A percentile compares a stretch with the other conserved stretches of the same genome.
These are phyloP conservation scores for Dryas integrifolia DNA, from an alignment of 331 rosid species.

Conservation along the genomic window DNA sequence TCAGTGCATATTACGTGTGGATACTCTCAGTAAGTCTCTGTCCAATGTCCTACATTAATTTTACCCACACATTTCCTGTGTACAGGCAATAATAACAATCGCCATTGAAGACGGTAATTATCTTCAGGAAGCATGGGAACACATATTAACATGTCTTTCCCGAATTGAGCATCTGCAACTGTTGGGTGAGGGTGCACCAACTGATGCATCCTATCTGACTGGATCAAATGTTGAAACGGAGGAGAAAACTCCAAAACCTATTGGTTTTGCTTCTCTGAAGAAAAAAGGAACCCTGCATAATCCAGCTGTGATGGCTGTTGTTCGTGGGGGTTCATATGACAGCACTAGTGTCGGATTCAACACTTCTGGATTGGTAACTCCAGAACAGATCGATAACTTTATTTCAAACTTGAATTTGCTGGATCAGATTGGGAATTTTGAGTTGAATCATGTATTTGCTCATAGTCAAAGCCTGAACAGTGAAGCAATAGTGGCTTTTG, in stretches of 20 bases:
- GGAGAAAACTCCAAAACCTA: conserved; percentile 58
- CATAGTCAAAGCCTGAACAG: conserved; percentile 98
- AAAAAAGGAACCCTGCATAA: conserved; percentile 82
- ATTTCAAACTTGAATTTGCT: conserved; percentile 87
- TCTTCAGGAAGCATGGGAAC: conserved; percentile 98
- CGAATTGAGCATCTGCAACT: conserved; percentile 95
- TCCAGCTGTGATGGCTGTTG: conserved; percentile 94
- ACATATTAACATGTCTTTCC: conserved; percentile 92
- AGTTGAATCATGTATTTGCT: conserved; percentile 96
- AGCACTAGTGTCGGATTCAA: conserved; percentile 75
- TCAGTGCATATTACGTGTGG: not conserved
- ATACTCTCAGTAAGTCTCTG: not conserved
- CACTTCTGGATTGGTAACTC: conserved; percentile 76
- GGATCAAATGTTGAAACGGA: conserved; percentile 65
- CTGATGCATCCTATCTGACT: conserved; percentile 84
- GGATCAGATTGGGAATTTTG: conserved; percentile 95
- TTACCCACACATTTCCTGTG: conserved; percentile 25
- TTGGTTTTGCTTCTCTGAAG: conserved; percentile 70
- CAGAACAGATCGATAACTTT: conserved; percentile 81
- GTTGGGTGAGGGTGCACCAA: conserved; percentile 94
- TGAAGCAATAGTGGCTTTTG: conserved; percentile 96
- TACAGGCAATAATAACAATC: conserved; percentile 83
- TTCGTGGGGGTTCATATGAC: conserved; percentile 97
- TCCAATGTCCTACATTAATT: conserved; percentile 13
- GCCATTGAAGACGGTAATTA: conserved; percentile 96